Evolutionary conservation across 257 asterid genomes (phyloP).

Genomic region (Hygrophila difformis): DNA sequence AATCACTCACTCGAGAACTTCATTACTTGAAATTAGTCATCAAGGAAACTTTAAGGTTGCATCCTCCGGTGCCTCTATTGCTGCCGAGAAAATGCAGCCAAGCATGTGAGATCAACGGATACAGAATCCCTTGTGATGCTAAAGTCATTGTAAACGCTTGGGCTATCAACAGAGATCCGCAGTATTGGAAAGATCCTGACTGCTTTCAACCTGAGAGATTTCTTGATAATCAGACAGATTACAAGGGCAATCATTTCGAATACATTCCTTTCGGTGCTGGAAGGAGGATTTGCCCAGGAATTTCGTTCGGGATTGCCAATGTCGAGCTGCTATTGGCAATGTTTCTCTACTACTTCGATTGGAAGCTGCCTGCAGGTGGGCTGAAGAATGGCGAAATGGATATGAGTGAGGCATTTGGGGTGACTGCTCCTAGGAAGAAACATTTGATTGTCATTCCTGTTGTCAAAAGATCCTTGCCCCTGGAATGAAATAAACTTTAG

Average conservation of each 20-base stretch:
- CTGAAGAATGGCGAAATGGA: background rate
- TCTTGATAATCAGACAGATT: background rate
- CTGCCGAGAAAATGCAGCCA: slow-evolving; percentile 10
- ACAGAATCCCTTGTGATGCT: slow-evolving; percentile 9
- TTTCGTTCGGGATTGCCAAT: slow-evolving; percentile 6
- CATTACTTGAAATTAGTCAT: slow-evolving; percentile 9
- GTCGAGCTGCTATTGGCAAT: slow-evolving; percentile 10
- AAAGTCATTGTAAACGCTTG: slow-evolving; percentile 15
- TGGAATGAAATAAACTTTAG: no score
- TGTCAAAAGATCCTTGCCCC: background rate
- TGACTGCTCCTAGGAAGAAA: background rate
- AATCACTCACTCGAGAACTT: background rate
- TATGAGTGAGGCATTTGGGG: slow-evolving; percentile 4
- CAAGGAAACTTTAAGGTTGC: slow-evolving; percentile 11
- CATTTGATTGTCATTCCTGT: background rate
- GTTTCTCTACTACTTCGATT: background rate
- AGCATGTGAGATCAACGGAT: slow-evolving; percentile 14
- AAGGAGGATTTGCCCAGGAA: slow-evolving; percentile 12
- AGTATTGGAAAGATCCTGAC: slow-evolving; percentile 8
- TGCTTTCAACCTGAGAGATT: slow-evolving; percentile 9
- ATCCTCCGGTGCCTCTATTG: slow-evolving; percentile 11
- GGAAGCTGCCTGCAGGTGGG: background rate
- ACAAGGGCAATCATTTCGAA: slow-evolving; percentile 5
- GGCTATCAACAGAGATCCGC: slow-evolving; percentile 12
- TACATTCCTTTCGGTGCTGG: slow-evolving; percentile 12